Percentiles rank a stretch among this genome's conserved stretches.
Evolutionary conservation across 2,329 filamentous ascomycete genomes (phyloP).

Genomic region (Monosporascus sp.): DNA sequence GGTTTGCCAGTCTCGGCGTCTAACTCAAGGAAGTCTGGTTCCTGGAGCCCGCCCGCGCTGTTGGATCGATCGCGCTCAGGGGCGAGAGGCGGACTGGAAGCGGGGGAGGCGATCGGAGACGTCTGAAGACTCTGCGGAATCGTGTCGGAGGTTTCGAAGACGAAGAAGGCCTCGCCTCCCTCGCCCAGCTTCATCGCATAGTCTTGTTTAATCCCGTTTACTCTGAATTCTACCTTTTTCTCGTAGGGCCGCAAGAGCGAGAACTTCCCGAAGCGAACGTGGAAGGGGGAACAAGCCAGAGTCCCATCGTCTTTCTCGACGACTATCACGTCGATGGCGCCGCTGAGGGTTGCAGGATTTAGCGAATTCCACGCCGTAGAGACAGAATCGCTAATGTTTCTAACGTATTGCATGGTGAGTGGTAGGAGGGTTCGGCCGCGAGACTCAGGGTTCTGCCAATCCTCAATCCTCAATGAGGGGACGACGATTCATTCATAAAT

Average conservation of each 20-base stretch:
- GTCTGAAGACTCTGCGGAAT: constrained; percentile 94
- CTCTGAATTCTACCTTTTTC: constrained; percentile 97
- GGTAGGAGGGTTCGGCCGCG: background rate
- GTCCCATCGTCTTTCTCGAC: constrained; percentile 91
- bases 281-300: constrained; percentile 90
- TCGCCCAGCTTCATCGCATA: constrained; percentile 99
- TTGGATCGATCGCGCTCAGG: constrained; percentile 35
- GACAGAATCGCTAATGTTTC: constrained; percentile 89
- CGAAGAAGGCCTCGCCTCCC: constrained; percentile 96
- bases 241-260: constrained; percentile 90
- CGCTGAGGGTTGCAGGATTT: constrained; percentile 94
- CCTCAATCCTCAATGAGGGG: too few relatives aligned
- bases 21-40: constrained; percentile 65
- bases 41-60: constrained; percentile 44
- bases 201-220: constrained; percentile 87
- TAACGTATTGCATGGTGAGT: constrained; percentile 86
- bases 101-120: constrained; percentile 85
- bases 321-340: constrained; percentile 97
- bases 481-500: too few relatives aligned
- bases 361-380: constrained; percentile 99
- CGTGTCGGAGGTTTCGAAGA: constrained; percentile 88
- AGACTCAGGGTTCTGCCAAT: too few relatives aligned
- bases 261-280: constrained; percentile 98
- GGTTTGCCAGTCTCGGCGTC: constrained; percentile 39
- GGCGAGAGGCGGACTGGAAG: constrained; percentile 70